A percentile compares a stretch with the other conserved stretches of the same genome.
These are phyloP conservation scores for Metschnikowia colocasiae DNA, from an alignment of 805 yeast genomes.

Conservation along the genomic window DNA sequence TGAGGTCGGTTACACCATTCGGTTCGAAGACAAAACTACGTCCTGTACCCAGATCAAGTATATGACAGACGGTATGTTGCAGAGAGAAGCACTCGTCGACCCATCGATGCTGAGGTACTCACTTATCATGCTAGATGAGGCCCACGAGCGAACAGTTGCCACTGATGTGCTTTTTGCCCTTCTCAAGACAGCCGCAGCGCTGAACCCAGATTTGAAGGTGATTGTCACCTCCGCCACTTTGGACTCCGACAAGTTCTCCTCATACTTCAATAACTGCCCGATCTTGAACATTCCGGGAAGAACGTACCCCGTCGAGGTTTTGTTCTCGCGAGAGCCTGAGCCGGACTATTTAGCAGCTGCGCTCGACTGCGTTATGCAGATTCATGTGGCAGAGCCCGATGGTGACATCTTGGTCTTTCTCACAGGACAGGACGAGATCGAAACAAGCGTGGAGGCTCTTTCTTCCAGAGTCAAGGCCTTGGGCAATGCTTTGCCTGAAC, in stretches of 20 bases:
- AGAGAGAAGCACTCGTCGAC: constrained; percentile 81
- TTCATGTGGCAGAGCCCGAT: constrained; percentile 70
- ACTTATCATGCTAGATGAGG: constrained; percentile 92
- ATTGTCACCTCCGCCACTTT: constrained; percentile 92
- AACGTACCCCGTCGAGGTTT: constrained; percentile 82
- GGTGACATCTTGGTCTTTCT: constrained; percentile 83
- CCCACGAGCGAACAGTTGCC: constrained; percentile 92
- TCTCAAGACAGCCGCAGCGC: constrained; percentile 64
- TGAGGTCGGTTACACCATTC: constrained; percentile 79
- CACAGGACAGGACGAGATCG: constrained; percentile 95
- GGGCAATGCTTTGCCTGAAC: constrained; percentile 60
- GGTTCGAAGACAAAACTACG: constrained; percentile 70
- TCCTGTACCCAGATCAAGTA: constrained; percentile 71
- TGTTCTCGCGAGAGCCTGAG: constrained; percentile 79
- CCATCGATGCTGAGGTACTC: constrained; percentile 73
- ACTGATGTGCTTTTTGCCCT: constrained; percentile 90
- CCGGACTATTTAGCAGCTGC: constrained; percentile 82
- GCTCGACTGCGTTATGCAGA: constrained; percentile 79
- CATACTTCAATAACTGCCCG: constrained; percentile 77
- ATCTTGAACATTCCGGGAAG: constrained; percentile 83
- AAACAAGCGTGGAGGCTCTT: constrained; percentile 75
- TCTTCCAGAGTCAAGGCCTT: constrained; percentile 59
- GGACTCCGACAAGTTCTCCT: constrained; percentile 81
- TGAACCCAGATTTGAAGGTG: constrained; percentile 69
- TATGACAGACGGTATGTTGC: constrained; percentile 96